phyloP scores from a whole-genome alignment of 176 grass and related monocot species.

The bread wheat (Triticum aestivum) region DNA sequence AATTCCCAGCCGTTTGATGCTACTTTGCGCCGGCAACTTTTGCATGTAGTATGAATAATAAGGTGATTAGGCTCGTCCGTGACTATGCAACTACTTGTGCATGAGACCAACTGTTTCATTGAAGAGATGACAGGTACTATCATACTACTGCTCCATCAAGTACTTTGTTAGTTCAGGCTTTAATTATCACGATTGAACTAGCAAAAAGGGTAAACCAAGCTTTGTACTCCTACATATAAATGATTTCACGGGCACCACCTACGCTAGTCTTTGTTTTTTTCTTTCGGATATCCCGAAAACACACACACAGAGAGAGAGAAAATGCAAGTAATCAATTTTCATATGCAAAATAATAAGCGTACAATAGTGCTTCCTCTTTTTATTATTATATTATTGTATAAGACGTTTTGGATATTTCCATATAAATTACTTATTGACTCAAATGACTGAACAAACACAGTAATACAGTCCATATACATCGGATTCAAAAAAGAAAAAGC shows the following conservation, averaged over 20 bases:
- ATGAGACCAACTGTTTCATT: not conserved
- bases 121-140: not conserved
- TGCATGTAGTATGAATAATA: not conserved
- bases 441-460: too few species aligned
- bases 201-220: not conserved
- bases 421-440: too few species aligned
- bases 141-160: too few species aligned
- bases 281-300: too few species aligned
- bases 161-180: not conserved
- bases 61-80: not conserved
- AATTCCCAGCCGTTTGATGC: conserved; percentile 2
- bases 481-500: too few species aligned
- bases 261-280: too few species aligned
- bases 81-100: not conserved
- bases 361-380: not conserved
- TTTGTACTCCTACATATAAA: not conserved
- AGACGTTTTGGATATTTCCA: too few species aligned
- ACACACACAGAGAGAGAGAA: not conserved
- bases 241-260: not conserved
- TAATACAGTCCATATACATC: too few species aligned
- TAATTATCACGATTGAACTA: not conserved
- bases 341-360: not conserved
- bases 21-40: not conserved
- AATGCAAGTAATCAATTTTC: not conserved
- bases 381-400: too few species aligned